Conservation (phyloP, 352 stramenopile genomes). For the Globisporangium orthogonon region DNA sequence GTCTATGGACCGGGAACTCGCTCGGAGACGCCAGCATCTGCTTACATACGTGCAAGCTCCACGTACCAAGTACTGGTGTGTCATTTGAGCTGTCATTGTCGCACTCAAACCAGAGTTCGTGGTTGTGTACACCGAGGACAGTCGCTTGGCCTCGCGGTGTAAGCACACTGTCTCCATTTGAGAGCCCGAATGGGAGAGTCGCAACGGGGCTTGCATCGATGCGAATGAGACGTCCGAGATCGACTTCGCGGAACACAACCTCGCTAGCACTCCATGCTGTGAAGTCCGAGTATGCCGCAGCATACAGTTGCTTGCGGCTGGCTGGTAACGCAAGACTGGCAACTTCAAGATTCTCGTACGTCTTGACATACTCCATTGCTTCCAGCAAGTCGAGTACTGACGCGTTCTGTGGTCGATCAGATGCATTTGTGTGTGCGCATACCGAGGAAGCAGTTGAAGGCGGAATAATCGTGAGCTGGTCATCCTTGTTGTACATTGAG, state of each 20-base stretch:
- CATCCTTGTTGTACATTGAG: slow-evolving; percentile 91
- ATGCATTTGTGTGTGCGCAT: slow-evolving; percentile 3
- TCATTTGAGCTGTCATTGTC: slow-evolving; percentile 1
- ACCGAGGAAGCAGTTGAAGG: slow-evolving; percentile 10
- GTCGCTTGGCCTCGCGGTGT: slow-evolving; percentile 48
- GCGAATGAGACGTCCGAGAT: slow-evolving; percentile 24
- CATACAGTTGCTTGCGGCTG: slow-evolving; percentile 11
- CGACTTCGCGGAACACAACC: slow-evolving; percentile 25
- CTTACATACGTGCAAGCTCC: slow-evolving; percentile 40
- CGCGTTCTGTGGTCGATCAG: slow-evolving; percentile 22
- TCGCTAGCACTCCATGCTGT: slow-evolving; percentile 20
- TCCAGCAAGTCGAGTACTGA: slow-evolving; percentile 32
- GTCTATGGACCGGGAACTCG: slow-evolving; percentile 40
- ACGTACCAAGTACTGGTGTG: slow-evolving; percentile 19
- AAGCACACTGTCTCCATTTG: slow-evolving; percentile 47
- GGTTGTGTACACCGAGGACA: slow-evolving; percentile 49
- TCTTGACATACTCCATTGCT: slow-evolving; percentile 20
- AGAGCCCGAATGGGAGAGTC: slow-evolving; percentile 32
- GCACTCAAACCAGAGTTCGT: slow-evolving; percentile 69
- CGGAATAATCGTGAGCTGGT: slow-evolving; percentile 73
- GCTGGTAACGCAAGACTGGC: neutral
- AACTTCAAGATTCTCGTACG: slow-evolving; percentile 10
- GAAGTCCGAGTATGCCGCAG: slow-evolving; percentile 22
- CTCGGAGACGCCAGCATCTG: slow-evolving; percentile 36
- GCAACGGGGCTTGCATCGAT: slow-evolving; percentile 24